Conservation (phyloP, 2,329 filamentous ascomycete genomes). For the Mycosphaerelloides madeirae region DNA sequence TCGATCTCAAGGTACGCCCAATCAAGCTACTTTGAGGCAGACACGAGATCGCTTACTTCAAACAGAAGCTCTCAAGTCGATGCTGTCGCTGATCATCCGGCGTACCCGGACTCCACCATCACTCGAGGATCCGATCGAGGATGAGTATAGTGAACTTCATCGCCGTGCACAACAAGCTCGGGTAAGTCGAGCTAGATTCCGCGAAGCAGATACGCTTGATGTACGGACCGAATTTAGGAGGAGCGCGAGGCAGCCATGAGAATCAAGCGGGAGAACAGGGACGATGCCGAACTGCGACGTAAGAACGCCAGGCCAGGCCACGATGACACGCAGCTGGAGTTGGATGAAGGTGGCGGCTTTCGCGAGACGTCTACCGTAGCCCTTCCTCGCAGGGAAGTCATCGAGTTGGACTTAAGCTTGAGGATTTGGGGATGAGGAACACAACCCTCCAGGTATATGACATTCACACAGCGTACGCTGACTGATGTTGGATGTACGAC, state of each 20-base stretch:
- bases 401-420: constrained; percentile 15
- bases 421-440: background rate
- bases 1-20: constrained; percentile 16
- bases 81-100: constrained; percentile 23
- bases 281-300: constrained; percentile 11
- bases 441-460: too few species aligned
- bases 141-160: constrained; percentile 5
- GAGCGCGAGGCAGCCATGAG: background rate
- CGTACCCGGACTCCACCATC: constrained; percentile 20
- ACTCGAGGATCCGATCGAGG: constrained; percentile 13
- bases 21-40: background rate
- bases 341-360: constrained; percentile 12
- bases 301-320: constrained; percentile 12
- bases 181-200: background rate
- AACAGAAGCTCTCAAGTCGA: constrained; percentile 16
- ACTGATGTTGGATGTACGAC: too few species aligned
- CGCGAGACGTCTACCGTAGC: constrained; percentile 9
- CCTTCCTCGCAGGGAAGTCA: constrained; percentile 4
- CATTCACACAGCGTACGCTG: too few species aligned
- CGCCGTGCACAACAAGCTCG: background rate
- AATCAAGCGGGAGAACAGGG: constrained; percentile 19
- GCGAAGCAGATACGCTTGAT: background rate
- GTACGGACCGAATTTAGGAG: background rate
- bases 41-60: background rate
- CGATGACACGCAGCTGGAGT: constrained; percentile 10